Conservation (phyloP, 169 alveolate species). For the Plasmodium yoelii region DNA sequence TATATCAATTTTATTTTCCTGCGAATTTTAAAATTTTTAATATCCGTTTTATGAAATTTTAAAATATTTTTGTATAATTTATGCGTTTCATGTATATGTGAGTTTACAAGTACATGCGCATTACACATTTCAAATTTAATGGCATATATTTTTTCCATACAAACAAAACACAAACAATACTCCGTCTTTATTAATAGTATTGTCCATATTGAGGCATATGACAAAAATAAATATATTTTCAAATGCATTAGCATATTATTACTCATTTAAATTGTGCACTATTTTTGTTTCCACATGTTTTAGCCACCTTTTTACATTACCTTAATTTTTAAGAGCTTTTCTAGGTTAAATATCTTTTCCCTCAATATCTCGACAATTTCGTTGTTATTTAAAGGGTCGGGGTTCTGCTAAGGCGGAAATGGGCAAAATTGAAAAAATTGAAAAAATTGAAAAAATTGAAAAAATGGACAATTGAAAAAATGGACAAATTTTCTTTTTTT, state of each 20-base stretch:
- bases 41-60: neutral
- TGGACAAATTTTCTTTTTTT: neutral
- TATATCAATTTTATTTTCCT: constrained; percentile 62
- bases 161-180: no score
- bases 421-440: neutral
- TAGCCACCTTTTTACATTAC: constrained; percentile 4
- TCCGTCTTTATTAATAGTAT: no score
- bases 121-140: neutral
- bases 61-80: constrained; percentile 1
- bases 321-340: constrained; percentile 53
- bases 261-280: no score
- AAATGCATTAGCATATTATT: neutral
- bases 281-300: neutral
- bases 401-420: constrained; percentile 9
- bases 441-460: neutral
- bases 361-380: constrained; percentile 48
- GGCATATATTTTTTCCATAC: neutral
- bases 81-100: neutral
- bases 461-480: neutral
- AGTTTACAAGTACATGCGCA: neutral
- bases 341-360: constrained; percentile 42
- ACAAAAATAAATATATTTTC: neutral
- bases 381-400: constrained; percentile 24
- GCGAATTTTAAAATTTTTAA: neutral
- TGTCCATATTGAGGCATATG: neutral